Evolutionary conservation across 2,329 filamentous ascomycete species (phyloP).

Genomic region (Aureobasidium namibiae): DNA sequence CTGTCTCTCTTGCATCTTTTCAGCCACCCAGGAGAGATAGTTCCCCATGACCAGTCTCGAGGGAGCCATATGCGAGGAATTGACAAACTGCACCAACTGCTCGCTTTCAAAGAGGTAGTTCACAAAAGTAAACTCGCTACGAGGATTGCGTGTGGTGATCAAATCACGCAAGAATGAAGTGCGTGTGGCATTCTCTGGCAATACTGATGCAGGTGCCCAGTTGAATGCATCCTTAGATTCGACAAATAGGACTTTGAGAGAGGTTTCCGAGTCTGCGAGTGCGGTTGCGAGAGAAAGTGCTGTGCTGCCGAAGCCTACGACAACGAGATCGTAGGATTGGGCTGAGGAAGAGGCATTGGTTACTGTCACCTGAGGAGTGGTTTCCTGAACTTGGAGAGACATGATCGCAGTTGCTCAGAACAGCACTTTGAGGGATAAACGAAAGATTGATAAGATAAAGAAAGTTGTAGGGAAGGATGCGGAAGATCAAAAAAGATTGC

Average conservation of each 20-base stretch:
- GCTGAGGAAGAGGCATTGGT: background rate
- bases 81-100: conserved; percentile 22
- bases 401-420: background rate
- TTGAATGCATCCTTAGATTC: conserved; percentile 18
- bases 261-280: conserved; percentile 17
- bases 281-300: conserved; percentile 20
- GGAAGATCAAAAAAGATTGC: background rate
- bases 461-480: background rate
- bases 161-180: conserved; percentile 22
- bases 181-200: conserved; percentile 18
- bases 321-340: conserved; percentile 17
- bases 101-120: conserved; percentile 23
- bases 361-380: background rate
- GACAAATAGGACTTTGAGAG: conserved; percentile 18
- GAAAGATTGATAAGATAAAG: conserved; percentile 9
- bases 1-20: conserved; percentile 17
- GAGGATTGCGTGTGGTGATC: conserved; percentile 22
- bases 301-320: conserved; percentile 21
- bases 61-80: conserved; percentile 21
- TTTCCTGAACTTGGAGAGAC: conserved; percentile 3
- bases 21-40: conserved; percentile 23
- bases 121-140: conserved; percentile 23
- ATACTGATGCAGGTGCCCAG: conserved; percentile 17
- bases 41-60: conserved; percentile 19
- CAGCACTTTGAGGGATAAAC: background rate